Evolutionary conservation across 163 green algal species (phyloP).

Genomic region (Scenedesmus sp.): DNA sequence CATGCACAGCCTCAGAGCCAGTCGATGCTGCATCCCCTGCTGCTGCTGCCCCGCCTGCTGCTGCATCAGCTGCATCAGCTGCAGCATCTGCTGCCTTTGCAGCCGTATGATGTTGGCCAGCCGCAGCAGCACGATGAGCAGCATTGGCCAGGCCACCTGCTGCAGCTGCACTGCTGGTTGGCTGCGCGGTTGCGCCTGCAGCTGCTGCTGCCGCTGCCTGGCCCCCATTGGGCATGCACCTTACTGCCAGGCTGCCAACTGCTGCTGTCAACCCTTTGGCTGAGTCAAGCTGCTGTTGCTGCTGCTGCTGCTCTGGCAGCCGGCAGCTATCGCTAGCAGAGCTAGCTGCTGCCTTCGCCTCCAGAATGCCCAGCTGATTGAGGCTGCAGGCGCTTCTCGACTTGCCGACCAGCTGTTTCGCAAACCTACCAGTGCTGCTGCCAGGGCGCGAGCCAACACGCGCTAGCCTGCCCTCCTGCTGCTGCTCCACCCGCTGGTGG

Average conservation of each 20-base stretch:
- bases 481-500: conserved; percentile 10
- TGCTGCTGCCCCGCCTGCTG: not conserved
- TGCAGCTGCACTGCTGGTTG: not conserved
- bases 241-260: not conserved
- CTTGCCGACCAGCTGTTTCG: not conserved
- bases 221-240: not conserved
- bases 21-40: not conserved
- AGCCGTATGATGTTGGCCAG: not conserved
- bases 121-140: not conserved
- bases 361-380: conserved; percentile 14
- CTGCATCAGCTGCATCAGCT: not conserved
- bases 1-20: not conserved
- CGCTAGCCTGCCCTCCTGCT: not conserved
- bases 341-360: not conserved
- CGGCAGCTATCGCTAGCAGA: not conserved
- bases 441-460: not conserved
- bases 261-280: not conserved
- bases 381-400: conserved; percentile 35
- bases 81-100: not conserved
- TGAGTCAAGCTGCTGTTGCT: not conserved
- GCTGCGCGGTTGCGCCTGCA: not conserved
- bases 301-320: not conserved
- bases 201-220: conserved; percentile 27
- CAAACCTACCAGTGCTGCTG: conserved; percentile 15
- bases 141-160: not conserved